phyloP scores from a whole-genome alignment of 345 rosid species.

The Camelina neglecta region DNA sequence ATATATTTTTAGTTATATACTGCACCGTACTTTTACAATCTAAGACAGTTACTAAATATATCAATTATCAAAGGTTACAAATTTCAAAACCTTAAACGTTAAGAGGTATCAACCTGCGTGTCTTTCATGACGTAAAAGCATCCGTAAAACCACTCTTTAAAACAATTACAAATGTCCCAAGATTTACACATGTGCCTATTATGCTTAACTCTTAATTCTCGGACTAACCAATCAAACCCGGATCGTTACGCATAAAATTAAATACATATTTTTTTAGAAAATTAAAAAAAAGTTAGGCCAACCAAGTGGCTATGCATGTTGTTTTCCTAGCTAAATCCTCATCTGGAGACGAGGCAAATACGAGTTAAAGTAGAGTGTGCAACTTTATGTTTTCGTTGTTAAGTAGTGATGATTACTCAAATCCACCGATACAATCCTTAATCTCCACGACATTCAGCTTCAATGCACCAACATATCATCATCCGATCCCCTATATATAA shows the following conservation, averaged over 20 bases:
- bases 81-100: slow-evolving; percentile 29
- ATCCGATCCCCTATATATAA: slow-evolving; percentile 22
- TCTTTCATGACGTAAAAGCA: slow-evolving; percentile 41
- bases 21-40: neutral
- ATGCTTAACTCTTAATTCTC: slow-evolving; percentile 39
- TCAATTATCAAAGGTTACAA: neutral
- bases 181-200: slow-evolving; percentile 32
- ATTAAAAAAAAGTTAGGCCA: neutral
- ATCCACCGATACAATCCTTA: slow-evolving; percentile 35
- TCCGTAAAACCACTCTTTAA: slow-evolving; percentile 12
- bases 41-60: neutral
- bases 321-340: neutral
- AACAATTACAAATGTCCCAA: neutral
- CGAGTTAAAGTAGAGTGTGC: slow-evolving; percentile 20
- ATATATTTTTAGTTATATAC: neutral
- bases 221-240: slow-evolving; percentile 25
- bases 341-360: slow-evolving; percentile 17
- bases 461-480: slow-evolving; percentile 7
- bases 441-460: slow-evolving; percentile 31
- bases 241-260: slow-evolving; percentile 27
- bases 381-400: slow-evolving; percentile 31
- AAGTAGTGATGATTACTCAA: slow-evolving; percentile 33
- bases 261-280: neutral
- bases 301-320: slow-evolving; percentile 23
- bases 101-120: slow-evolving; percentile 39